Conservation (phyloP, 306 rosid species). For the Astragalus glycyphyllos region DNA sequence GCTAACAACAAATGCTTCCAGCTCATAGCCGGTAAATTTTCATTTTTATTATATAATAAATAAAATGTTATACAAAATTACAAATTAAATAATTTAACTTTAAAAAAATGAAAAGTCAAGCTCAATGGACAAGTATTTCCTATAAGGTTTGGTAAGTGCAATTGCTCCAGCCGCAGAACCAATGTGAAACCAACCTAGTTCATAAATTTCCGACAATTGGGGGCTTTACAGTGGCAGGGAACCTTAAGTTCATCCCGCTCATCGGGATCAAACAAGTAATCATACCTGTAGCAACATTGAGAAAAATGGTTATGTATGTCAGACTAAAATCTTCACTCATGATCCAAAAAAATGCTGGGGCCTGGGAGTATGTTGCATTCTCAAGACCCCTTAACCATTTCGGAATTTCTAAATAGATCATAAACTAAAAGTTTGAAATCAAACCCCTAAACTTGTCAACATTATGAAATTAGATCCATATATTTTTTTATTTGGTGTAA, state of each 20-base stretch:
- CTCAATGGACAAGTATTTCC: constrained; percentile 37
- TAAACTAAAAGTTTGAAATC: too few species aligned
- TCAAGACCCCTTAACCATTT: too few species aligned
- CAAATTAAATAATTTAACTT: constrained; percentile 36
- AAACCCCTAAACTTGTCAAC: too few species aligned
- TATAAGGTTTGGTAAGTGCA: constrained; percentile 42
- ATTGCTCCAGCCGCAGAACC: constrained; percentile 35
- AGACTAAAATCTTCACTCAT: constrained; percentile 24
- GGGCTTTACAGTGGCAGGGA: constrained; percentile 79
- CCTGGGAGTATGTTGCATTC: constrained; percentile 16
- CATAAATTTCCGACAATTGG: constrained; percentile 76
- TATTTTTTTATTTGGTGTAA: too few species aligned
- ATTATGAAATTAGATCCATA: too few species aligned
- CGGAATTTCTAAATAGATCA: too few species aligned
- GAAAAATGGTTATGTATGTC: constrained; percentile 22
- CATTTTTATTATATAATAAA: constrained; percentile 10
- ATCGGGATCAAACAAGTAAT: constrained; percentile 85
- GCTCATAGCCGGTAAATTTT: constrained; percentile 30
- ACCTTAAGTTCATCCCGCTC: constrained; percentile 78
- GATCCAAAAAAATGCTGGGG: background rate
- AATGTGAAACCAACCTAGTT: constrained; percentile 53
- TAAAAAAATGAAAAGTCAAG: constrained; percentile 13
- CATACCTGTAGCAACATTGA: constrained; percentile 64
- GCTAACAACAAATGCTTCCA: too few species aligned
- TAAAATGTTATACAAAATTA: constrained; percentile 22